Percentiles rank a stretch among this genome's conserved stretches.
Evolutionary conservation across 768 basidiomycete species (phyloP).

Genomic region (Glaciozyma martinii): DNA sequence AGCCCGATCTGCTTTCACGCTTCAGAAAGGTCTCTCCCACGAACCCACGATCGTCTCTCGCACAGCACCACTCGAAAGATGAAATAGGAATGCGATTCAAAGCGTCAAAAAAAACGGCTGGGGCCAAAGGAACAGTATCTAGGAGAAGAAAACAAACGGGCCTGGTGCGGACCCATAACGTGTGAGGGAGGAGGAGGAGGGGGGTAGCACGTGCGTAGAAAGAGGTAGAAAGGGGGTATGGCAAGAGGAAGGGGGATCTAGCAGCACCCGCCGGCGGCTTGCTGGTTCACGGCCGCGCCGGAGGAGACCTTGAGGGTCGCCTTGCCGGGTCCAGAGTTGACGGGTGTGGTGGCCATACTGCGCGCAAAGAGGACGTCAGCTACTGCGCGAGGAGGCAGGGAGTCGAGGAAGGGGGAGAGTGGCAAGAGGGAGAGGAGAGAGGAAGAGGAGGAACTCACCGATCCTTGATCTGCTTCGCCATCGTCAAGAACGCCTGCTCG

Average conservation of each 20-base stretch:
- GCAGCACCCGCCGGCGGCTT: conserved; percentile 68
- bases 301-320: conserved; percentile 68
- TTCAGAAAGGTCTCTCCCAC: no score
- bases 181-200: neutral
- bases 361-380: neutral
- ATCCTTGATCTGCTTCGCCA: conserved; percentile 51
- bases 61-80: no score
- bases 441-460: conserved; percentile 6
- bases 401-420: no score
- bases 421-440: neutral
- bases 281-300: conserved; percentile 72
- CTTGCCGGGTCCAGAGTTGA: conserved; percentile 62
- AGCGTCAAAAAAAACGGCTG: no score
- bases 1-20: no score
- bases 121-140: no score
- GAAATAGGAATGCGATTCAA: no score
- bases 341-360: conserved; percentile 77
- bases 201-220: neutral
- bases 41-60: no score
- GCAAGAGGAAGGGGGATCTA: conserved; percentile 36
- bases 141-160: neutral
- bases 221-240: neutral
- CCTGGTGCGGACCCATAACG: no score
- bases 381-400: neutral
- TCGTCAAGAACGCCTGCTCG: conserved; percentile 95